Percentiles rank a stretch among this genome's conserved stretches.
Conservation (phyloP, 805 yeast genomes). For the Ogataea paradorogensis region DNA sequence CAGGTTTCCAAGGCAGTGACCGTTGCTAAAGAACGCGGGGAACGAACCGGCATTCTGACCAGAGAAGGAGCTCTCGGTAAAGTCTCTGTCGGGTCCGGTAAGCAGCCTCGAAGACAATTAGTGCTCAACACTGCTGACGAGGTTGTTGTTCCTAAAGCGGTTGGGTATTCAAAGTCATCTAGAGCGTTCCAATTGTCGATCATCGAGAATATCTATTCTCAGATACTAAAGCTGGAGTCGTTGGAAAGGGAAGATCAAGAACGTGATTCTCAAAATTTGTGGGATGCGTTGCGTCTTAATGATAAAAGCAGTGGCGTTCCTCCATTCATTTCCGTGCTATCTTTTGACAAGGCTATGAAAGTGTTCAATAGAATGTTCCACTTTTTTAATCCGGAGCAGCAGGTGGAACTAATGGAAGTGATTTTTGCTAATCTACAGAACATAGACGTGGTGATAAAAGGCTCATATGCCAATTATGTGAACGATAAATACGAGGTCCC, state of each 20-base stretch:
- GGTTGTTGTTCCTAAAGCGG: conserved; percentile 31
- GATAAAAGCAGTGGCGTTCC: conserved; percentile 63
- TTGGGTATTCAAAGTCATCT: conserved; percentile 33
- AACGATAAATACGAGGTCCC: conserved; percentile 46
- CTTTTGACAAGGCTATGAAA: conserved; percentile 85
- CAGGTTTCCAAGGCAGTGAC: conserved; percentile 96
- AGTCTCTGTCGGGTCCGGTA: conserved; percentile 73
- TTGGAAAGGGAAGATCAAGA: conserved; percentile 55
- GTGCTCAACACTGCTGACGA: conserved; percentile 40
- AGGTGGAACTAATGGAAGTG: conserved; percentile 71
- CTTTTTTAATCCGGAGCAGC: conserved; percentile 72
- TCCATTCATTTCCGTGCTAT: conserved; percentile 79
- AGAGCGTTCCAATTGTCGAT: conserved; percentile 58
- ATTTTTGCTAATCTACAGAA: conserved; percentile 78
- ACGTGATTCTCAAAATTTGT: conserved; percentile 49
- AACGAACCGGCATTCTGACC: conserved; percentile 57
- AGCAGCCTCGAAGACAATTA: conserved; percentile 84
- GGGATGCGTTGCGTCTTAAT: conserved; percentile 76
- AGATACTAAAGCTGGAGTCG: conserved; percentile 77
- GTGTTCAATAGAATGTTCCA: conserved; percentile 85
- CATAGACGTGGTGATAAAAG: conserved; percentile 71
- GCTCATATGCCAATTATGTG: conserved; percentile 69
- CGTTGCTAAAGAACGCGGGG: conserved; percentile 80
- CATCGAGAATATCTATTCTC: conserved; percentile 76
- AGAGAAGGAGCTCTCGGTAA: conserved; percentile 89